Evolutionary conservation across 2,329 filamentous ascomycete species (phyloP).

Genomic region (Ceratocystis albifundus): DNA sequence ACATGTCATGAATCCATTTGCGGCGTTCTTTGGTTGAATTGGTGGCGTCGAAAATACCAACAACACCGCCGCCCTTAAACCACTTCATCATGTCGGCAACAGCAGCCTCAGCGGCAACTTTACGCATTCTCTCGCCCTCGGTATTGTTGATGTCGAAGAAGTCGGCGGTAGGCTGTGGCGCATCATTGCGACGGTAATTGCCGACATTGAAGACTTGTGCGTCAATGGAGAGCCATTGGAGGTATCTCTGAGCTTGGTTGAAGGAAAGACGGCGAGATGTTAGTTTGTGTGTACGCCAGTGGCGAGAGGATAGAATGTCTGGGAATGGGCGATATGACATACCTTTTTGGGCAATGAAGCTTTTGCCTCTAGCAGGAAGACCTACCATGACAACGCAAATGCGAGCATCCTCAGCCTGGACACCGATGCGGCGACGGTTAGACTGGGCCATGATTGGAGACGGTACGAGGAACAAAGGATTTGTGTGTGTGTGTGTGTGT

Average conservation of each 20-base stretch:
- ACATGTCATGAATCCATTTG: slow-evolving; percentile 79
- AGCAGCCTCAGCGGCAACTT: slow-evolving; percentile 80
- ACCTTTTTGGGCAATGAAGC: slow-evolving; percentile 96
- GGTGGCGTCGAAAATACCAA: slow-evolving; percentile 91
- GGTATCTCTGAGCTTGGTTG: slow-evolving; percentile 72
- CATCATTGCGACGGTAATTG: slow-evolving; percentile 80
- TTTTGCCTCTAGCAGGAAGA: slow-evolving; percentile 89
- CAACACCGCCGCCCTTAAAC: slow-evolving; percentile 69
- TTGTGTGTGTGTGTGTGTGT: slow-evolving; percentile 10
- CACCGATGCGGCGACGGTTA: slow-evolving; percentile 41
- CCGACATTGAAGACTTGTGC: slow-evolving; percentile 96
- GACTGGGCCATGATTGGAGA: slow-evolving; percentile 18
- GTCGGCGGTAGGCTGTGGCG: slow-evolving; percentile 79
- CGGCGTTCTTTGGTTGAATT: slow-evolving; percentile 87
- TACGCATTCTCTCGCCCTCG: slow-evolving; percentile 80
- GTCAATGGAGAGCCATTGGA: slow-evolving; percentile 90
- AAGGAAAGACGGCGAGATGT: slow-evolving; percentile 9
- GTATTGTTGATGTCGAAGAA: slow-evolving; percentile 90
- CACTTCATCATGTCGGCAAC: slow-evolving; percentile 88
- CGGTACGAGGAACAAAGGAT: neutral
- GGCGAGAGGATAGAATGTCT: neutral
- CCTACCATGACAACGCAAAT: slow-evolving; percentile 99
- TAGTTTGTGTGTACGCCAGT: neutral
- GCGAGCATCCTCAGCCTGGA: slow-evolving; percentile 88
- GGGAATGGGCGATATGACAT: slow-evolving; percentile 27